Evolutionary conservation across 2,329 filamentous ascomycete genomes (phyloP), one percentile per base, ranked within the genome.

Genomic region (Diaporthe sp.): DNA sequence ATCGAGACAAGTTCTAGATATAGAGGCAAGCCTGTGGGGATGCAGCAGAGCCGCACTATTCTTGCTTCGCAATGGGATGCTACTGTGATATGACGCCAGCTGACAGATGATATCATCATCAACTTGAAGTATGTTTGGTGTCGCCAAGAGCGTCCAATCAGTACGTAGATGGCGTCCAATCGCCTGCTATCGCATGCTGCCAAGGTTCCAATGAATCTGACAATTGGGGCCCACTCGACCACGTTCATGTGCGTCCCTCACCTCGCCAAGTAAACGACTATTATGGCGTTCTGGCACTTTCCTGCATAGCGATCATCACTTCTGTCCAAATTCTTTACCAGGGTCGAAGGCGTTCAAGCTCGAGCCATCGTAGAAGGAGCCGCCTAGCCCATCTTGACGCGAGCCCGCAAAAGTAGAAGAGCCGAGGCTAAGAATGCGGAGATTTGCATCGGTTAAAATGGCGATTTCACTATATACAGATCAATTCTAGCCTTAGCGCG

Each of bases 71-170:
- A 42, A 17, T 25, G 7, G 58, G 37, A 3, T 42, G 37, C 6
- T 20, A 3, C n/a, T 42, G 8, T 13, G 13, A 61, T 42, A 20
- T 42, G 37, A 61, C 58, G 37, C 58, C n/a, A 42, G 58, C 58
- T 61, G 58, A 61, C 58, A 28, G 58, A 61, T 61, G 58, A 42
- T 42, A 61, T 61, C 58, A 61, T 61, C 42, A 4, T 7, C 2
- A 22, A 22, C 57, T 39, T 42, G 12, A 6, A 60, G 42, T 1
- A 12, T 61, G 20, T 61, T 25, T 44, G 37, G 22, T 42, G 37
- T 17, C 58, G 42, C n/a, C n/a, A 10, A 61, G 58, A 42, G 37
- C n/a, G 13, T n/a, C 58, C 58, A 61, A 61, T 42, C 10, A 42
- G 3, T 28, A 9, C 58, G 17, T 15, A 28, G n/a, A 20, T 42